Percentiles rank a stretch among this genome's conserved stretches.
Evolutionary conservation across 2,329 filamentous ascomycete species (phyloP).

Genomic region (Incumbomyces delicatus): DNA sequence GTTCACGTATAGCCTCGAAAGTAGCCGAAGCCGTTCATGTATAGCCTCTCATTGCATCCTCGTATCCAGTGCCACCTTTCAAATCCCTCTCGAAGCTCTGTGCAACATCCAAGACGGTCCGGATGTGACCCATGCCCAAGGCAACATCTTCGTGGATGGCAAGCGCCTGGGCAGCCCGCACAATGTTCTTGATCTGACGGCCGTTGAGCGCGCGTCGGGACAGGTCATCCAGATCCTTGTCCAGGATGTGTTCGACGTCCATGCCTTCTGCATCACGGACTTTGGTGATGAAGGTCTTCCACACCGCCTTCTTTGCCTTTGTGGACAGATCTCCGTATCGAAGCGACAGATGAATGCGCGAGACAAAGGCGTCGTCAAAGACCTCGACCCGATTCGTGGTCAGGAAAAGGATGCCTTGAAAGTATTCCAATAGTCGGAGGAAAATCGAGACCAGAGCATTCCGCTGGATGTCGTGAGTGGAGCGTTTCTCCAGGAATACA

Average conservation of each 20-base stretch:
- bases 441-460: conserved; percentile 84
- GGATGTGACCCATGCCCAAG: conserved; percentile 70
- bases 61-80: conserved; percentile 67
- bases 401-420: conserved; percentile 80
- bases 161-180: conserved; percentile 72
- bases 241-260: conserved; percentile 50
- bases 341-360: conserved; percentile 65
- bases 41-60: conserved; percentile 78
- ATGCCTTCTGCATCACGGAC: conserved; percentile 57
- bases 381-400: conserved; percentile 81
- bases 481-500: conserved; percentile 73
- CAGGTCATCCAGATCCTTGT: conserved; percentile 58
- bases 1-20: no score
- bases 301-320: conserved; percentile 68
- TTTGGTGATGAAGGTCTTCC: conserved; percentile 71
- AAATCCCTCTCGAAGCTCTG: conserved; percentile 64
- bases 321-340: conserved; percentile 65
- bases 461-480: conserved; percentile 72
- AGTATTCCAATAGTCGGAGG: conserved; percentile 77
- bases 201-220: conserved; percentile 61
- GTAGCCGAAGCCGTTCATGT: neutral
- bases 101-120: conserved; percentile 61
- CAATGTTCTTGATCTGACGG: conserved; percentile 77
- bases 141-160: conserved; percentile 64
- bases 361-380: conserved; percentile 86